Percentiles rank a stretch among this genome's conserved stretches.
Conservation (phyloP, 2,329 filamentous ascomycete genomes). For the Exserohilum rostratum region DNA sequence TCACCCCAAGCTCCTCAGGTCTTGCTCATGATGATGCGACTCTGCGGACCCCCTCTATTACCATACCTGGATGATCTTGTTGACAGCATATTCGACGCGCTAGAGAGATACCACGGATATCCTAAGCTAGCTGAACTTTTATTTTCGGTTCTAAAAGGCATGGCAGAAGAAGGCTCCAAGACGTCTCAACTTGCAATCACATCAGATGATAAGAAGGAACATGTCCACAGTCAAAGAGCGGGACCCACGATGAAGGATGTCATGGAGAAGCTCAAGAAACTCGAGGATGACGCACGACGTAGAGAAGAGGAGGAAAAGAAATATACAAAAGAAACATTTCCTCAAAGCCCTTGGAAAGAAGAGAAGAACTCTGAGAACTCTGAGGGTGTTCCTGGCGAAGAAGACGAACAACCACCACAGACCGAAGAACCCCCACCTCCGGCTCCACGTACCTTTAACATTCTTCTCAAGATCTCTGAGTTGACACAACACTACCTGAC, state of each 20-base stretch:
- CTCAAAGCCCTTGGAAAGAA: constrained; percentile 44
- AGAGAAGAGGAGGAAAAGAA: constrained; percentile 33
- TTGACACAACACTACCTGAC: constrained; percentile 91
- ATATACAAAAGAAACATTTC: constrained; percentile 29
- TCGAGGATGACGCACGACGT: constrained; percentile 35
- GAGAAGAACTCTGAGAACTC: constrained; percentile 36
- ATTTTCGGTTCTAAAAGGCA: constrained; percentile 80
- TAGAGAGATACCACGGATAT: constrained; percentile 97
- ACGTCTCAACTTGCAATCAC: constrained; percentile 55
- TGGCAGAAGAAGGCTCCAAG: constrained; percentile 81
- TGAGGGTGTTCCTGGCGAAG: constrained; percentile 43
- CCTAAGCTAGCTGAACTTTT: constrained; percentile 81
- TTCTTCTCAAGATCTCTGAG: constrained; percentile 79
- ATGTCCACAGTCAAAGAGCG: neutral
- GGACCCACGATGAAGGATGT: constrained; percentile 26
- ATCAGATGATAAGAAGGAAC: constrained; percentile 2
- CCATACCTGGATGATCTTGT: constrained; percentile 92
- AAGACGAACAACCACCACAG: constrained; percentile 34
- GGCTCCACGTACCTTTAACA: constrained; percentile 75
- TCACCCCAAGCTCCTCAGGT: constrained; percentile 91
- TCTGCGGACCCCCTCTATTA: constrained; percentile 80
- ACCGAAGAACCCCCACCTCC: constrained; percentile 63
- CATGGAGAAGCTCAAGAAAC: constrained; percentile 42
- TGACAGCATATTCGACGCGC: constrained; percentile 84
- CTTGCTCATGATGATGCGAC: constrained; percentile 88